A percentile compares a stretch with the other conserved stretches of the same genome.
These are phyloP conservation scores for Rubia balearica DNA, from an alignment of 305 asterid genomes.

Conservation along the genomic window DNA sequence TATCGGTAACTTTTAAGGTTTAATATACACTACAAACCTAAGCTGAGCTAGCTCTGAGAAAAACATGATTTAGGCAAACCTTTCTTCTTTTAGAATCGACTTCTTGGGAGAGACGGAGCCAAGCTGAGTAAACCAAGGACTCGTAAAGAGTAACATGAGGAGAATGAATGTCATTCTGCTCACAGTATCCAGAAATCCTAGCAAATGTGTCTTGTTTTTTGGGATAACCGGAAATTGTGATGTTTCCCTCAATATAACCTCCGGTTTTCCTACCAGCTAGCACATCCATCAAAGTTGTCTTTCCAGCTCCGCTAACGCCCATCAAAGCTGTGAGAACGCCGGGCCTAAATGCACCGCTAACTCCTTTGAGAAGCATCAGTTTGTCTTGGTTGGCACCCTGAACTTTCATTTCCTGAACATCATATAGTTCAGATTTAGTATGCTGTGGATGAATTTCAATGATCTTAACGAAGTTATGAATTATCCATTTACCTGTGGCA, in stretches of 20 bases:
- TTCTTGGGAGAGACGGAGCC: conserved; percentile 79
- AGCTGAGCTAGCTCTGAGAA: background rate
- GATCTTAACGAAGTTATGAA: background rate
- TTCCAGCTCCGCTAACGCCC: conserved; percentile 96
- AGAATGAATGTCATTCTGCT: conserved; percentile 88
- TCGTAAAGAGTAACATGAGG: conserved; percentile 87
- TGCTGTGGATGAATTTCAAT: background rate
- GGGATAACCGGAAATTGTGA: conserved; percentile 75
- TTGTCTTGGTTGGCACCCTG: conserved; percentile 51
- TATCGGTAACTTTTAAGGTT: background rate
- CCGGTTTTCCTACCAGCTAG: conserved; percentile 89
- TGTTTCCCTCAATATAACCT: conserved; percentile 66
- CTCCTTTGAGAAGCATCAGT: conserved; percentile 80
- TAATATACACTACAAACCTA: background rate
- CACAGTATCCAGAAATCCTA: conserved; percentile 91
- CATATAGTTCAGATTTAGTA: background rate
- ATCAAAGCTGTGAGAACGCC: conserved; percentile 90
- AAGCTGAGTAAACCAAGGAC: conserved; percentile 75
- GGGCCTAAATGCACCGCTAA: conserved; percentile 87
- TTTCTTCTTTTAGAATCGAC: conserved; percentile 48
- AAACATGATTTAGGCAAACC: conserved; percentile 25
- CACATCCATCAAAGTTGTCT: conserved; percentile 89
- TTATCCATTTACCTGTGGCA: conserved; percentile 66
- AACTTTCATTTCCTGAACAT: conserved; percentile 60
- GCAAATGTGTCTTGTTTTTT: conserved; percentile 91